Conservation (phyloP, 202 grass and related monocot species). For the Panicum virgatum region DNA sequence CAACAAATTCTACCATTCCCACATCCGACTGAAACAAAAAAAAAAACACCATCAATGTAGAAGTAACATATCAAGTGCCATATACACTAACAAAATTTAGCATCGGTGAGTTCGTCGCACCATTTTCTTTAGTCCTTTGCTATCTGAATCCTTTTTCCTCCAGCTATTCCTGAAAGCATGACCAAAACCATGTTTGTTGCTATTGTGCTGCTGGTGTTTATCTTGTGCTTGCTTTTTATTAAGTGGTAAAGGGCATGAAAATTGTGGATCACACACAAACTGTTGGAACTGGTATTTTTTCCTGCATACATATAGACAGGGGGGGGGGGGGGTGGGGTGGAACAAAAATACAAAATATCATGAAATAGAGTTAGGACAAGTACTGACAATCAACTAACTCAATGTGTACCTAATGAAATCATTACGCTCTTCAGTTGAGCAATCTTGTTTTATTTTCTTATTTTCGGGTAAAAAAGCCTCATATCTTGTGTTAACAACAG, state of each 20-base stretch:
- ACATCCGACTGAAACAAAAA: slow-evolving; percentile 59
- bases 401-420: slow-evolving; percentile 72
- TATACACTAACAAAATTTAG: not conserved
- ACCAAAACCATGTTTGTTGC: slow-evolving; percentile 47
- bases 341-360: not conserved
- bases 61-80: not conserved
- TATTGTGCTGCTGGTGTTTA: slow-evolving; percentile 57
- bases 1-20: slow-evolving; percentile 98
- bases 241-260: slow-evolving; percentile 44
- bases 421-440: slow-evolving; percentile 62
- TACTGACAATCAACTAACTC: not conserved
- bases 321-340: too few species aligned
- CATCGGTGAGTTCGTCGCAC: slow-evolving; percentile 16
- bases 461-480: slow-evolving; percentile 80
- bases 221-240: slow-evolving; percentile 48
- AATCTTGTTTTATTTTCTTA: slow-evolving; percentile 76
- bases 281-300: slow-evolving; percentile 91
- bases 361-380: not conserved
- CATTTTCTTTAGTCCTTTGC: slow-evolving; percentile 80
- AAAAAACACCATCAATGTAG: not conserved
- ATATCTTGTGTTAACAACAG: slow-evolving; percentile 72
- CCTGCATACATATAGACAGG: slow-evolving; percentile 51
- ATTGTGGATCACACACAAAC: slow-evolving; percentile 61
- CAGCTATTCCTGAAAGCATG: slow-evolving; percentile 85
- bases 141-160: slow-evolving; percentile 76